A percentile compares a stretch with the other conserved stretches of the same genome.
Evolutionary conservation across 2,329 filamentous ascomycete species (phyloP).

Genomic region (Ophiocordyceps unilateralis): DNA sequence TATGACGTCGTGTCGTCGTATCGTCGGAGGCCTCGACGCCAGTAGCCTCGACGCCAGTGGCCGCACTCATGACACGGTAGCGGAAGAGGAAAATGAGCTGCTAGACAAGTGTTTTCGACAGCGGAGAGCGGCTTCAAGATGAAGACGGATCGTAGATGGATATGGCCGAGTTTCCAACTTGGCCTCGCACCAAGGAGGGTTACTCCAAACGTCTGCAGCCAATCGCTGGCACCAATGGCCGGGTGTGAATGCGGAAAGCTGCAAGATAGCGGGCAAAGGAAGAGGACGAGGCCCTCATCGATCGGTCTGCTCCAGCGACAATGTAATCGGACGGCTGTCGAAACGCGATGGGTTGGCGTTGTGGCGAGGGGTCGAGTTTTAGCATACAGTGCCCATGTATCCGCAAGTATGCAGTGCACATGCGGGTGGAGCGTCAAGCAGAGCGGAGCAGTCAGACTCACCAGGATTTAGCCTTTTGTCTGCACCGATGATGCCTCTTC

Average conservation of each 20-base stretch:
- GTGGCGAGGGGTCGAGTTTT: not conserved
- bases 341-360: not conserved
- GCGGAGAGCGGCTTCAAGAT: not conserved
- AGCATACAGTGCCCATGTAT: not conserved
- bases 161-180: too few species aligned
- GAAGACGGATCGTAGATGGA: not conserved
- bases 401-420: not conserved
- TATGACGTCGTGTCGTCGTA: slow-evolving; percentile 10
- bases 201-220: not conserved
- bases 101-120: not conserved
- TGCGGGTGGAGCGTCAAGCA: not conserved
- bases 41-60: slow-evolving; percentile 12
- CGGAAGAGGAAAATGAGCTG: not conserved
- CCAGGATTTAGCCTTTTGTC: not conserved
- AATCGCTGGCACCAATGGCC: too few species aligned
- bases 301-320: not conserved
- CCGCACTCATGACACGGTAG: slow-evolving; percentile 19
- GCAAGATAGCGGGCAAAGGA: too few species aligned
- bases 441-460: not conserved
- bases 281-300: too few species aligned
- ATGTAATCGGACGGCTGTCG: not conserved
- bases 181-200: not conserved
- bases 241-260: too few species aligned
- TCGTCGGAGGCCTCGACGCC: slow-evolving; percentile 14
- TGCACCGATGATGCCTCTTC: not conserved